Evolutionary conservation across 2,329 filamentous ascomycete genomes (phyloP), one percentile per base, ranked within the genome.

Genomic region (Nigrospora oryzae): DNA sequence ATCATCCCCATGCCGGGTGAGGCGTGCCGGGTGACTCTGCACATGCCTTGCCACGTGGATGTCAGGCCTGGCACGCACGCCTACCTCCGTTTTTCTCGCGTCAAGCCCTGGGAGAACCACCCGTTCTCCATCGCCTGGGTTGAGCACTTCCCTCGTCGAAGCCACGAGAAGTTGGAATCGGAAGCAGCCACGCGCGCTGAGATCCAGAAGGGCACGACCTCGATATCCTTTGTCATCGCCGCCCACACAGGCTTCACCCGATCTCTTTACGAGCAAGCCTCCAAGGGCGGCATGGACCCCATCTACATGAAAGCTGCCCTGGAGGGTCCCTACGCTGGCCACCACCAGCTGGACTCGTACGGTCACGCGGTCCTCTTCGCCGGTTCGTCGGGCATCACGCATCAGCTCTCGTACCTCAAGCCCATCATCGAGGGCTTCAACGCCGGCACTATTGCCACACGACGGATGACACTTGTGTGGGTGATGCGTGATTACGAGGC

Each of bases 301-400:
- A 68, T 90, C 48, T 73, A 73, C 11, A 71, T 90, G 45, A 76
- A 74, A 46, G 89, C 88, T 32, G 81, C 86, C 46, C 80, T 94
- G 49, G 93, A 97, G 67, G 93, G 93, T 0, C 91, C 93, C 1
- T 97, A 97, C 61, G 84, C 81, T 5, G 84, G 83, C 36, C 84
- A 89, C 59, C 85, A 95, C 65, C 82, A 81, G 49, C 82, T 97
- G 51, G 83, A 89, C 64, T 96, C 90, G 8, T 97, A 96, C 64
- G 91, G 93, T 35, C 93, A 94, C 37, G 82, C 84, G 38, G 79
- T 98, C 51, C 83, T 98, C 46, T 89, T 96, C 60, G 90, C 91
- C 12, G 90, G 89, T 46, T 88, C 91, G 46, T 89, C 93, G 5
- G 93, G 93, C 50, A 97, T 98, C 66, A 95, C 91, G 1, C 91